Evolutionary conservation across 352 stramenopile genomes (phyloP).

Genomic region (Phytopythium cucurbitacearum): DNA sequence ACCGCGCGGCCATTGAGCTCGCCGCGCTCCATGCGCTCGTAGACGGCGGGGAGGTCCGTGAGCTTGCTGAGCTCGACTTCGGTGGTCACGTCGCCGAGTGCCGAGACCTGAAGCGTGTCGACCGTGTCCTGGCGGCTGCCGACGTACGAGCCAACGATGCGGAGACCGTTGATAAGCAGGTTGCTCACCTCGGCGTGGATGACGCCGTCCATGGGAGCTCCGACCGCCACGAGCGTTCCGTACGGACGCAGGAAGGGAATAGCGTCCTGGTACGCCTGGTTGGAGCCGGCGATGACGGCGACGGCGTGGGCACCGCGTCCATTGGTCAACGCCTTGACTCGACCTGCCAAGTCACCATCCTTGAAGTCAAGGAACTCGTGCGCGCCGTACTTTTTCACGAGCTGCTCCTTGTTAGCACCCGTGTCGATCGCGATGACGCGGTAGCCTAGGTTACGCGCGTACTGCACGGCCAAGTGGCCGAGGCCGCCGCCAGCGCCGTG

Average conservation of each 20-base stretch:
- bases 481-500: slow-evolving; percentile 62
- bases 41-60: slow-evolving; percentile 15
- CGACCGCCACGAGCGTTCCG: slow-evolving; percentile 50
- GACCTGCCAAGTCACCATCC: slow-evolving; percentile 19
- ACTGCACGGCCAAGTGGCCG: slow-evolving; percentile 72
- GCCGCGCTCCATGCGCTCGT: slow-evolving; percentile 13
- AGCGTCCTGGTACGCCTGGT: slow-evolving; percentile 25
- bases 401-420: slow-evolving; percentile 30
- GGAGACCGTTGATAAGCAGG: slow-evolving; percentile 15
- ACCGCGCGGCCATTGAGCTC: slow-evolving; percentile 17
- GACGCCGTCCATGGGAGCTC: slow-evolving; percentile 25
- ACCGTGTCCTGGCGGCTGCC: slow-evolving; percentile 28
- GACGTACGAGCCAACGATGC: slow-evolving; percentile 20
- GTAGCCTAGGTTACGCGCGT: slow-evolving; percentile 52
- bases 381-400: slow-evolving; percentile 40
- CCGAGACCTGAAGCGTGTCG: slow-evolving; percentile 25
- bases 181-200: slow-evolving; percentile 12
- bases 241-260: slow-evolving; percentile 37
- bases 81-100: slow-evolving; percentile 20
- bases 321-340: slow-evolving; percentile 15
- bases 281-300: slow-evolving; percentile 47
- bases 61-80: slow-evolving; percentile 12
- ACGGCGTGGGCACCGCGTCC: slow-evolving; percentile 37
- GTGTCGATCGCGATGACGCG: slow-evolving; percentile 52
- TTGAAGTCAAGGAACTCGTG: slow-evolving; percentile 46